A percentile compares a stretch with the other conserved stretches of the same genome.
Conservation (phyloP, 257 asterid species). For the Solanum pennellii region DNA sequence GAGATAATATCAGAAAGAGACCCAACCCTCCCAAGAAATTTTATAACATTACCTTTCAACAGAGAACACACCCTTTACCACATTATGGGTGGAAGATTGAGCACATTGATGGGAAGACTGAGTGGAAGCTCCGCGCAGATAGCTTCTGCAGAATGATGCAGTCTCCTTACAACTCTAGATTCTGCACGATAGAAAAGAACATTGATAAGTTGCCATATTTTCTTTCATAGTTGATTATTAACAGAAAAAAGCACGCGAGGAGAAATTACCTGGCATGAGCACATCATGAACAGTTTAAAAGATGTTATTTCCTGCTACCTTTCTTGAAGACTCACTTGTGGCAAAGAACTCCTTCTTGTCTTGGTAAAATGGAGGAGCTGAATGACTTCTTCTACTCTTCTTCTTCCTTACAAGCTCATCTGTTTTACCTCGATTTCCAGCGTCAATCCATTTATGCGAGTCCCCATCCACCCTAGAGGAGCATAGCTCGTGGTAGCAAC, state of each 20-base stretch:
- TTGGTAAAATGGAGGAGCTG: slow-evolving; percentile 17
- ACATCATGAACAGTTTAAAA: not conserved
- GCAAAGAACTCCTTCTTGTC: slow-evolving; percentile 25
- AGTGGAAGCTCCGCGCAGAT: slow-evolving; percentile 13
- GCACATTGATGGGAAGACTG: slow-evolving; percentile 10
- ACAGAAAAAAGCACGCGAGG: not conserved
- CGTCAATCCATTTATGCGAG: slow-evolving; percentile 6
- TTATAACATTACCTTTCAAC: slow-evolving; percentile 15
- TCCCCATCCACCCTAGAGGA: not conserved
- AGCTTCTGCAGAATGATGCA: not conserved
- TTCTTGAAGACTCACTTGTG: slow-evolving; percentile 15
- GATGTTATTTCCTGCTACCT: slow-evolving; percentile 18
- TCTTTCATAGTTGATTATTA: not conserved
- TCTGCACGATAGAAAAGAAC: slow-evolving; percentile 21
- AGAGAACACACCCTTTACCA: slow-evolving; percentile 15
- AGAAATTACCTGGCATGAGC: slow-evolving; percentile 5
- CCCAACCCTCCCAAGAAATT: not conserved
- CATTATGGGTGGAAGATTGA: slow-evolving; percentile 15
- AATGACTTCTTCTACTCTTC: not conserved
- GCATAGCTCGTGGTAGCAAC: not conserved
- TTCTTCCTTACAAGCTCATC: not conserved
- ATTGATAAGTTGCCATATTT: slow-evolving; percentile 28
- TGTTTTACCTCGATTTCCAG: too few relatives aligned
- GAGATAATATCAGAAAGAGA: not conserved
- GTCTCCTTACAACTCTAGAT: slow-evolving; percentile 10